Conservation (phyloP, 345 rosid species). For the Capsella bursapastoris region DNA sequence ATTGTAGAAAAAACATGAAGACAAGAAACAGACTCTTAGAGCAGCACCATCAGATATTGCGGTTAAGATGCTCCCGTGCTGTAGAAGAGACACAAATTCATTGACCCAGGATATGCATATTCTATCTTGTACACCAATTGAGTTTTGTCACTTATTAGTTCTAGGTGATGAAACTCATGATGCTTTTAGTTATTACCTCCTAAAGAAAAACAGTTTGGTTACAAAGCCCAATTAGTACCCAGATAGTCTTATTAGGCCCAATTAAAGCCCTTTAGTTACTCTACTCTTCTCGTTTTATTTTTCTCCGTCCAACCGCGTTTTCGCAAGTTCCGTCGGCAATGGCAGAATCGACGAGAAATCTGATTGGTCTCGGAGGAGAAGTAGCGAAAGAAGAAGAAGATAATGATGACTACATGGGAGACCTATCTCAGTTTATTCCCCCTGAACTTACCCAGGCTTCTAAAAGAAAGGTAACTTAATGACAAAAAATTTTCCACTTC, state of each 20-base stretch:
- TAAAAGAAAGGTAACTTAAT: constrained; percentile 42
- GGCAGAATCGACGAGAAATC: constrained; percentile 45
- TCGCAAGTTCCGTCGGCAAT: constrained; percentile 34
- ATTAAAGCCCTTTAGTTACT: neutral
- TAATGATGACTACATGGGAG: constrained; percentile 88
- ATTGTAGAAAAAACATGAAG: neutral
- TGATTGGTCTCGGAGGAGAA: constrained; percentile 36
- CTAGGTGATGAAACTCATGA: neutral
- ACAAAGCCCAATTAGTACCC: constrained; percentile 15
- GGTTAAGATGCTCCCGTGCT: no score
- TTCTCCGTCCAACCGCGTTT: neutral
- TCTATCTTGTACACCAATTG: neutral
- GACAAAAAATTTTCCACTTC: neutral
- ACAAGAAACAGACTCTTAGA: neutral
- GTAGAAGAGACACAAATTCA: no score
- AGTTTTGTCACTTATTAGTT: neutral
- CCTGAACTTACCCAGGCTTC: constrained; percentile 52
- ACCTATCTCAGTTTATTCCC: constrained; percentile 75
- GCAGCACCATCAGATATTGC: no score
- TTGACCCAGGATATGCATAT: no score
- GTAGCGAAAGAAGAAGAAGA: constrained; percentile 35
- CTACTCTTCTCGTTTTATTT: neutral
- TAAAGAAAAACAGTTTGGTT: neutral
- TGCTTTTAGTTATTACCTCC: neutral
- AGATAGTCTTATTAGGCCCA: neutral